A percentile compares a stretch with the other conserved stretches of the same genome.
Evolutionary conservation across 129 eudicot genomes (phyloP).

Genomic region (Logfia minima): DNA sequence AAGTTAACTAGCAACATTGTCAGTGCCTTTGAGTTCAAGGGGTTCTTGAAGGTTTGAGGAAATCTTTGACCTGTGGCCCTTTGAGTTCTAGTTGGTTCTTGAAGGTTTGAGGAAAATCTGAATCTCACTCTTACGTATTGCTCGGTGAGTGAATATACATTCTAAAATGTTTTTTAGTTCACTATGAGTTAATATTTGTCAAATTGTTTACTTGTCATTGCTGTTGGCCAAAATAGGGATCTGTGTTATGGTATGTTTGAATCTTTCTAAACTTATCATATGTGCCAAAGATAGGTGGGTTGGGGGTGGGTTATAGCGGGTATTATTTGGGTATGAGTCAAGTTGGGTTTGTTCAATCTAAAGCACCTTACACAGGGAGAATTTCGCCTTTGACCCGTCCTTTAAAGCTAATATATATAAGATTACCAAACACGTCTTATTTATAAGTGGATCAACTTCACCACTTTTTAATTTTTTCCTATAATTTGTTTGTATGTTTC

Average conservation of each 20-base stretch:
- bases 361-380: not conserved
- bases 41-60: no score
- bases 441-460: not conserved
- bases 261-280: not conserved
- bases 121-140: not conserved
- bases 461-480: not conserved
- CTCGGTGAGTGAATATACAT: not conserved
- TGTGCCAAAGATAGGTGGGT: not conserved
- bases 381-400: not conserved
- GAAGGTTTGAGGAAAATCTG: no score
- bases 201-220: not conserved
- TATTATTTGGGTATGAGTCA: not conserved
- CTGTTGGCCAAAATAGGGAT: not conserved
- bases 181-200: not conserved
- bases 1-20: no score
- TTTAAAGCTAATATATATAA: not conserved
- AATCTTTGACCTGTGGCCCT: no score
- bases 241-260: not conserved
- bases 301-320: not conserved
- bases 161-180: not conserved
- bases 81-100: no score
- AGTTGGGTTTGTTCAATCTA: not conserved
- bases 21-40: no score
- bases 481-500: constrained; percentile 21
- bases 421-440: not conserved